Percentiles rank a stretch among this genome's conserved stretches.
These are phyloP conservation scores for Meira nashicola DNA, from an alignment of 1,284 basidiomycete species.

Conservation along the genomic window DNA sequence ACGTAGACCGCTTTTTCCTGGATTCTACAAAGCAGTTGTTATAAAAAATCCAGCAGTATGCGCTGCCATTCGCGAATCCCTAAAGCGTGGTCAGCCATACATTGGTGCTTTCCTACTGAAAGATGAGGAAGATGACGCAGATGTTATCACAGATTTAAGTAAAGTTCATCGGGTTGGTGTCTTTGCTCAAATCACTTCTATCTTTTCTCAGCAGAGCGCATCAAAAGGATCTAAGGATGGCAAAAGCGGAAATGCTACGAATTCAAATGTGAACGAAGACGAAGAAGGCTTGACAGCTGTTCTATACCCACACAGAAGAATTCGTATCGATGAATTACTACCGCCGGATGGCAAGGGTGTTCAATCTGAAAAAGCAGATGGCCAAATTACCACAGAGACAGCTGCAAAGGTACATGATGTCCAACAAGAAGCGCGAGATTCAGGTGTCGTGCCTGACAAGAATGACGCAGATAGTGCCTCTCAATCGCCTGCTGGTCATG, in stretches of 20 bases:
- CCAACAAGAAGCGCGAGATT: slow-evolving; percentile 30
- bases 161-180: slow-evolving; percentile 91
- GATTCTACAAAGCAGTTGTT: slow-evolving; percentile 68
- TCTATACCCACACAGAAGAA: slow-evolving; percentile 87
- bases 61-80: slow-evolving; percentile 90
- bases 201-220: slow-evolving; percentile 60
- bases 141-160: slow-evolving; percentile 81
- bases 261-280: slow-evolving; percentile 67
- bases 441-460: slow-evolving; percentile 26
- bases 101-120: slow-evolving; percentile 96
- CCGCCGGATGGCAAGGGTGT: slow-evolving; percentile 22
- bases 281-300: slow-evolving; percentile 84
- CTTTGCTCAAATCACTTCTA: slow-evolving; percentile 94
- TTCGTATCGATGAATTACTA: slow-evolving; percentile 76
- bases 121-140: slow-evolving; percentile 86
- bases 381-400: slow-evolving; percentile 12
- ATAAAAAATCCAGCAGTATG: slow-evolving; percentile 70
- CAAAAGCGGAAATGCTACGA: slow-evolving; percentile 39
- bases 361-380: slow-evolving; percentile 14
- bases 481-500: slow-evolving; percentile 26
- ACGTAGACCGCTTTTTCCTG: slow-evolving; percentile 89
- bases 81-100: slow-evolving; percentile 93
- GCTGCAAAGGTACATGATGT: slow-evolving; percentile 32
- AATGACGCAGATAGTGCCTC: slow-evolving; percentile 2
- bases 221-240: slow-evolving; percentile 54